Conservation (phyloP, 257 asterid genomes). For the Dorcoceras hygrometricum region DNA sequence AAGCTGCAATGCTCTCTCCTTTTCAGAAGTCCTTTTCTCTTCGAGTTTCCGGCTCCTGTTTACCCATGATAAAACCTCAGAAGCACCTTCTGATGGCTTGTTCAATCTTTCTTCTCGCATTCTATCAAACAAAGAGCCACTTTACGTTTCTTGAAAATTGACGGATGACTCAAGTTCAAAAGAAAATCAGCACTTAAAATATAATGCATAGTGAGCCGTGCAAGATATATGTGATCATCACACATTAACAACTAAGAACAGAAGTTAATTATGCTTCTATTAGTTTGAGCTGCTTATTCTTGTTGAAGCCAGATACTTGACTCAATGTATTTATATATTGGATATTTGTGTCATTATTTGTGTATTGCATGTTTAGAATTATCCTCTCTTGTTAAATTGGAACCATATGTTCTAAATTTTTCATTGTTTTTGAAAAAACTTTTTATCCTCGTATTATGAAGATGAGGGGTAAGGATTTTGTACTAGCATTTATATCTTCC, state of each 20-base stretch:
- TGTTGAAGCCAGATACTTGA: too few species aligned
- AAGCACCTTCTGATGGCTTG: slow-evolving; percentile 67
- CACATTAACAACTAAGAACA: slow-evolving; percentile 5
- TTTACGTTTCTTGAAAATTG: background rate
- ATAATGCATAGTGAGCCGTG: background rate
- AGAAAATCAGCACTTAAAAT: background rate
- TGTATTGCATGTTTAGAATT: too few species aligned
- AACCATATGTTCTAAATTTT: too few species aligned
- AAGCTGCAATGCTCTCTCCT: slow-evolving; percentile 77
- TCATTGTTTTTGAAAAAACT: too few species aligned
- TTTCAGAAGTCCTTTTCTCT: slow-evolving; percentile 64
- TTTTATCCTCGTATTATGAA: too few species aligned
- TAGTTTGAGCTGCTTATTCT: too few species aligned
- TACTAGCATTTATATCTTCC: too few species aligned
- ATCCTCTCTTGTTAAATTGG: too few species aligned
- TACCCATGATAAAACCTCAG: slow-evolving; percentile 82
- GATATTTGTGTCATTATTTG: too few species aligned
- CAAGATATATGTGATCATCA: background rate
- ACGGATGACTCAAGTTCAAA: slow-evolving; percentile 13
- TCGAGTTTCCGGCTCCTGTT: slow-evolving; percentile 77
- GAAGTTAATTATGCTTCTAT: slow-evolving; percentile 10
- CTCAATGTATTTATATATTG: too few species aligned
- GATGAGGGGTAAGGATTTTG: too few species aligned
- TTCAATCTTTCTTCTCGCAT: slow-evolving; percentile 79
- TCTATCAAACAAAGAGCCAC: slow-evolving; percentile 35